These are phyloP conservation scores for Neofusicoccum ribis DNA, from an alignment of 2,329 filamentous ascomycete species.

Conservation along the genomic window DNA sequence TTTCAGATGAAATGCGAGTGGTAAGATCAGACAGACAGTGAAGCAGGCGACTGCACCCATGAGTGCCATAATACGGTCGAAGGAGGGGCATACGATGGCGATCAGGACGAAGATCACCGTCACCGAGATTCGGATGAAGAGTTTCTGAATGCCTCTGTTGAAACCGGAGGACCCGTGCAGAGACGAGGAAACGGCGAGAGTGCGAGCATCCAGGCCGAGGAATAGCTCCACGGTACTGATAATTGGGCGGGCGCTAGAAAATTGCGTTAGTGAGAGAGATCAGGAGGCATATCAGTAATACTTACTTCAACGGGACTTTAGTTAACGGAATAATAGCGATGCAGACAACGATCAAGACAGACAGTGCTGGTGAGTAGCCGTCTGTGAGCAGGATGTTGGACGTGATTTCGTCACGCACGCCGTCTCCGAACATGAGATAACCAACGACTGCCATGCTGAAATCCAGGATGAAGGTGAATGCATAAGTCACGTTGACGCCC, in stretches of 20 bases:
- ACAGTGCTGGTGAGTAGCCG: constrained; percentile 72
- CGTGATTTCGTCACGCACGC: constrained; percentile 85
- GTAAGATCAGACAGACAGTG: constrained; percentile 89
- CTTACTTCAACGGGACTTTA: constrained; percentile 71
- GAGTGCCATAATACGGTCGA: constrained; percentile 88
- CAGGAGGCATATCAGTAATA: not conserved
- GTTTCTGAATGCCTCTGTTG: constrained; percentile 60
- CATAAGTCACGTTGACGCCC: constrained; percentile 77
- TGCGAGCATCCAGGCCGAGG: constrained; percentile 65
- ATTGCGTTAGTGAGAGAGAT: constrained; percentile 36
- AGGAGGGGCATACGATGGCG: constrained; percentile 71
- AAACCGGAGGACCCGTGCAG: constrained; percentile 57
- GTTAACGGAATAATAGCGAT: constrained; percentile 92
- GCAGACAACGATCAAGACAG: constrained; percentile 78
- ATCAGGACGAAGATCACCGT: constrained; percentile 74
- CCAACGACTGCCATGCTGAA: constrained; percentile 79
- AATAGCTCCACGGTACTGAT: constrained; percentile 82
- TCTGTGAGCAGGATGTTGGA: constrained; percentile 77
- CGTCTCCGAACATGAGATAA: constrained; percentile 91
- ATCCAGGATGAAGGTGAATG: constrained; percentile 83
- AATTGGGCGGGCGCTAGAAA: constrained; percentile 71
- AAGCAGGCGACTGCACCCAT: constrained; percentile 90
- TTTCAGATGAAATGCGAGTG: constrained; percentile 85
- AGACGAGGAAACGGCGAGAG: constrained; percentile 51
- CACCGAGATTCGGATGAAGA: constrained; percentile 64